Percentiles rank a stretch among this genome's conserved stretches.
These are phyloP conservation scores for Mycogone perniciosa DNA, from an alignment of 2,329 filamentous ascomycete genomes.

Conservation along the genomic window DNA sequence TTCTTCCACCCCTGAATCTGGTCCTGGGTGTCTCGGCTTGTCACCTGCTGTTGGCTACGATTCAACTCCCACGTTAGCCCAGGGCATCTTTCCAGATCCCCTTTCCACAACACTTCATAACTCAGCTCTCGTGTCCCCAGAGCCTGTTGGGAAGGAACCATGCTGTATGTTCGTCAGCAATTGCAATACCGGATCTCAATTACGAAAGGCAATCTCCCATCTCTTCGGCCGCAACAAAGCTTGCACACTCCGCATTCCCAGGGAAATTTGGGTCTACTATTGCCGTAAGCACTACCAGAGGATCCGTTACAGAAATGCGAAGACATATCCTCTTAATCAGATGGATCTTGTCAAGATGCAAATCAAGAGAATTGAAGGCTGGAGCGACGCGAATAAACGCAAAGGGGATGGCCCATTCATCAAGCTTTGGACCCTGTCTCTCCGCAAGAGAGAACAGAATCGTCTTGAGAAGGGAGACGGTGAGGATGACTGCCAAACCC, in stretches of 20 bases:
- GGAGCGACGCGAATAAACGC: constrained; percentile 48
- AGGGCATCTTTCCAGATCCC: not conserved
- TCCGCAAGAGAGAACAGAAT: constrained; percentile 59
- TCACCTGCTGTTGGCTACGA: not conserved
- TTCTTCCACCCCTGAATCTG: not conserved
- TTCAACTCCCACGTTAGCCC: not conserved
- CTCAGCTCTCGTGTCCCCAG: not conserved
- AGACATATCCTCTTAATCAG: constrained; percentile 55
- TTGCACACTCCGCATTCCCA: constrained; percentile 64
- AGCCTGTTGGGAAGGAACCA: constrained; percentile 11
- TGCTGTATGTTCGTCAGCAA: constrained; percentile 50
- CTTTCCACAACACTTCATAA: not conserved
- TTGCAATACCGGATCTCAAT: constrained; percentile 54
- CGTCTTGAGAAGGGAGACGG: constrained; percentile 36
- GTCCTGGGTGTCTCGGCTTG: not conserved
- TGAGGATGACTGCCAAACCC: constrained; percentile 28
- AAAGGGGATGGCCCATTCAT: constrained; percentile 26
- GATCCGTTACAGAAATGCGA: constrained; percentile 59
- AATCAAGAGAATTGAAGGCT: constrained; percentile 55
- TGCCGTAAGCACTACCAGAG: constrained; percentile 83
- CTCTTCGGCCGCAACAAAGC: constrained; percentile 79
- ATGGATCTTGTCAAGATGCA: constrained; percentile 58
- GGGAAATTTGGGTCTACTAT: constrained; percentile 65
- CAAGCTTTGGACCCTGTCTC: constrained; percentile 51
- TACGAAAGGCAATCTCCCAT: constrained; percentile 72